These are phyloP conservation scores for Calonectria hawksworthii DNA, from an alignment of 2,329 filamentous ascomycete species.

Conservation along the genomic window DNA sequence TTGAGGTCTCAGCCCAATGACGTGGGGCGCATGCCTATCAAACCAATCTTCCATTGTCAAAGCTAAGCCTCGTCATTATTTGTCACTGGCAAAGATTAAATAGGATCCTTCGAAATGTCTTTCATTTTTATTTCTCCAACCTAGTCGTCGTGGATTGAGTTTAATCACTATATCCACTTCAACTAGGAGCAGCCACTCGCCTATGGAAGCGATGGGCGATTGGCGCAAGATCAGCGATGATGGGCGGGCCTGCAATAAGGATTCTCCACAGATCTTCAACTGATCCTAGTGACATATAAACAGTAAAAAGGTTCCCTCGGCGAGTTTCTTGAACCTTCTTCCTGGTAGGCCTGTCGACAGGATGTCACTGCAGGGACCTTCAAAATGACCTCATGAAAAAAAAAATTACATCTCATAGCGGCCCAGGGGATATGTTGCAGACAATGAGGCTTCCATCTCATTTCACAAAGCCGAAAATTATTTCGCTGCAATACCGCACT, in stretches of 20 bases:
- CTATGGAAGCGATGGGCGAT: not conserved
- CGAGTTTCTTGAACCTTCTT: too few relatives aligned
- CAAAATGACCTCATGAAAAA: not conserved
- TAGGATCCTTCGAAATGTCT: not conserved
- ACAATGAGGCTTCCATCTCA: not conserved
- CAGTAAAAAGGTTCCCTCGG: not conserved
- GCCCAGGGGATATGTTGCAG: not conserved
- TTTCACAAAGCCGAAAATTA: not conserved
- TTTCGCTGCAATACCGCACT: not conserved
- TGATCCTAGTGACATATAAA: not conserved
- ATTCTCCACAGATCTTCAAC: not conserved
- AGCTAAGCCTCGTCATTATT: not conserved
- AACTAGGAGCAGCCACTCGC: not conserved
- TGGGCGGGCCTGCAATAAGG: not conserved
- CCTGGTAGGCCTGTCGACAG: too few relatives aligned
- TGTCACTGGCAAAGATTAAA: not conserved
- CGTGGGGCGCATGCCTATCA: not conserved
- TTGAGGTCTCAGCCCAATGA: not conserved
- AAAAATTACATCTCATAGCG: not conserved
- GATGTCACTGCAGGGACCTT: not conserved
- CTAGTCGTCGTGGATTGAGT: not conserved
- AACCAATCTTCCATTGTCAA: not conserved
- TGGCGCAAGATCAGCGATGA: not conserved
- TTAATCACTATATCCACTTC: not conserved
- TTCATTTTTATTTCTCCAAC: not conserved